Evolutionary conservation across 2,329 filamentous ascomycete species (phyloP).

Genomic region (Endothia cerciana): DNA sequence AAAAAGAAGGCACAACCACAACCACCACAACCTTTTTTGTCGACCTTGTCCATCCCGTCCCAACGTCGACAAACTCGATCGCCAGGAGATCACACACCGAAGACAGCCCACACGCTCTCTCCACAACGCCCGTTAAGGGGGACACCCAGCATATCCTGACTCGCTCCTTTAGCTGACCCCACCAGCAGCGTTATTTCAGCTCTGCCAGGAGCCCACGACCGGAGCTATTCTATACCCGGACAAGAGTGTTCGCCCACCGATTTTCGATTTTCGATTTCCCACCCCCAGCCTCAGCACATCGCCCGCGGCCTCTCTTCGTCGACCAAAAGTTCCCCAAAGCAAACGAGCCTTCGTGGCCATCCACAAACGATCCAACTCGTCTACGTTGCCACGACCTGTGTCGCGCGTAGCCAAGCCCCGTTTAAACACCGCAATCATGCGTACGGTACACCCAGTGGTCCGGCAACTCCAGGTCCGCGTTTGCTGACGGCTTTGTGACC

Average conservation of each 20-base stretch:
- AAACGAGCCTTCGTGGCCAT: slow-evolving; percentile 7
- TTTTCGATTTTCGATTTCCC: not conserved
- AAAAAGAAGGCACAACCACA: slow-evolving; percentile 16
- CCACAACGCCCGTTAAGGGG: not conserved
- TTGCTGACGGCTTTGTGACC: slow-evolving; percentile 47
- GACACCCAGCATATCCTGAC: not conserved
- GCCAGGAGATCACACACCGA: not conserved
- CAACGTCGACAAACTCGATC: not conserved
- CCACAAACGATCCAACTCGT: slow-evolving; percentile 16
- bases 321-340: not conserved
- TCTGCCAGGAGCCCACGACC: slow-evolving; percentile 3
- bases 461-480: slow-evolving; percentile 28
- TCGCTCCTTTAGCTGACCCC: slow-evolving; percentile 5
- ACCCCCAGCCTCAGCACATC: not conserved
- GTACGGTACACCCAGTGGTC: slow-evolving; percentile 41
- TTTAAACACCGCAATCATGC: slow-evolving; percentile 60
- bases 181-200: slow-evolving; percentile 12
- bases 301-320: not conserved
- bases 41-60: not conserved
- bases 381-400: slow-evolving; percentile 36
- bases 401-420: slow-evolving; percentile 49
- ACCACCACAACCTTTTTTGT: slow-evolving; percentile 7
- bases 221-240: slow-evolving; percentile 7
- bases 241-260: slow-evolving; percentile 3
- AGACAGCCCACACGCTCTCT: not conserved